These are phyloP conservation scores for Cytospora leucostoma DNA, from an alignment of 2,329 filamentous ascomycete genomes.

Conservation along the genomic window DNA sequence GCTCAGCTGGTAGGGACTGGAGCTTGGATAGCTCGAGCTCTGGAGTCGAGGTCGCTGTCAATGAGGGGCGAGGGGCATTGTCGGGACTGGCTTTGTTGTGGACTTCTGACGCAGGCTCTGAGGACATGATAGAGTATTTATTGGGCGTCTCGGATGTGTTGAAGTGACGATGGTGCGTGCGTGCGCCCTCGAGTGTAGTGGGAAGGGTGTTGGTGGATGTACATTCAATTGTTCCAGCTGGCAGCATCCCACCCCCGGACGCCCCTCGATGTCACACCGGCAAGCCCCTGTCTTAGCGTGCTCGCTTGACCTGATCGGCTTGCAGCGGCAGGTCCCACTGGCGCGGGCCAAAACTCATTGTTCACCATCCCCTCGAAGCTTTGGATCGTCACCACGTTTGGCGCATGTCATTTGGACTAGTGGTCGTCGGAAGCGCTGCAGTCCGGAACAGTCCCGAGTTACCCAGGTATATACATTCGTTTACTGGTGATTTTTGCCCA, in stretches of 20 bases:
- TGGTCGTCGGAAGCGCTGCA: not conserved
- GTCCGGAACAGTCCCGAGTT: not conserved
- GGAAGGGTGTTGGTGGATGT: conserved; percentile 6
- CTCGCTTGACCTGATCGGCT: conserved; percentile 22
- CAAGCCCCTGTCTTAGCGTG: conserved; percentile 24
- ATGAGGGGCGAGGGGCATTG: conserved; percentile 34
- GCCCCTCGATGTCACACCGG: conserved; percentile 21
- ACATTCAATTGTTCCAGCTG: conserved; percentile 23
- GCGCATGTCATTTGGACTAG: not conserved
- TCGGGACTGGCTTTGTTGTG: conserved; percentile 35
- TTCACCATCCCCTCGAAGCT: conserved; percentile 7
- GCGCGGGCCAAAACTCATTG: conserved; percentile 20
- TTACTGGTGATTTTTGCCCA: not conserved
- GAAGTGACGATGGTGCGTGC: conserved; percentile 16
- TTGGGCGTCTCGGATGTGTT: not conserved
- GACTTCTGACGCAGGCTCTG: conserved; percentile 28
- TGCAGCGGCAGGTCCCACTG: conserved; percentile 23
- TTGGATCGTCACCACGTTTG: conserved; percentile 2
- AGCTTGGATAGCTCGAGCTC: conserved; percentile 91
- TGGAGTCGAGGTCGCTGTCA: conserved; percentile 50
- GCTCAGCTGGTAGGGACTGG: conserved; percentile 84
- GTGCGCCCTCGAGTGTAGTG: conserved; percentile 13
- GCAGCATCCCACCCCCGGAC: conserved; percentile 25
- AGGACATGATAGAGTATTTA: conserved; percentile 27
- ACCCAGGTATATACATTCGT: not conserved